Percentiles rank a stretch among this genome's conserved stretches.
phyloP scores from a whole-genome alignment of 441 rosid genomes.

The Jatropha podagrica region DNA sequence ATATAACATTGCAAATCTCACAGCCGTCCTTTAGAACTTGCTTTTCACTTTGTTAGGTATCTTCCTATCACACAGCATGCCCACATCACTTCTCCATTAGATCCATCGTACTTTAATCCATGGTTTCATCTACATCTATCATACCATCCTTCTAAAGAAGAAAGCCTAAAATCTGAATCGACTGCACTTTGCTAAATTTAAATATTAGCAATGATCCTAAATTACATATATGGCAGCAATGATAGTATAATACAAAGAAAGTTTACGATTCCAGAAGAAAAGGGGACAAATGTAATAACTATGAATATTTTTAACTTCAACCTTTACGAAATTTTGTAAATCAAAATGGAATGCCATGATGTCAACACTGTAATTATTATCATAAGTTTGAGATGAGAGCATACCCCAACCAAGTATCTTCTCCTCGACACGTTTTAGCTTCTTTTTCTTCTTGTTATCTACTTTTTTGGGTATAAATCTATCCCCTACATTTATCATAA shows the following conservation, averaged over 20 bases:
- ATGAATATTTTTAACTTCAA: background rate
- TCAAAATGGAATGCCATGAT: slow-evolving; percentile 4
- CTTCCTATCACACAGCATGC: no score
- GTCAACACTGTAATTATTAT: background rate
- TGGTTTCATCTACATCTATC: no score
- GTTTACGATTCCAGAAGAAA: background rate
- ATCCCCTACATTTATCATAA: slow-evolving; percentile 56
- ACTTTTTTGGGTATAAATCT: slow-evolving; percentile 73
- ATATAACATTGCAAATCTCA: no score
- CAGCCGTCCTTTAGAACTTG: no score
- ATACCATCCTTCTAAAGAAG: no score
- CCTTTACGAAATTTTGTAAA: background rate
- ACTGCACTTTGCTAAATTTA: background rate
- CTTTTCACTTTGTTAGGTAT: no score
- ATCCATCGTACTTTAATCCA: no score
- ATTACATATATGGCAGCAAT: background rate
- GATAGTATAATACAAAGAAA: background rate
- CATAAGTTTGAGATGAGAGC: slow-evolving; percentile 27
- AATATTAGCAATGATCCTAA: background rate
- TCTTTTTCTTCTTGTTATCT: slow-evolving; percentile 87
- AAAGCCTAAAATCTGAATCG: no score
- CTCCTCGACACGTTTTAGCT: slow-evolving; percentile 85
- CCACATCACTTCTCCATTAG: no score
- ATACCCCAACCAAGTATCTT: slow-evolving; percentile 98
- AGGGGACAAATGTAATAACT: background rate